Evolutionary conservation across 352 stramenopile species (phyloP), one percentile per base, ranked within the genome.

Genomic region (Globisporangium recalcitrans): DNA sequence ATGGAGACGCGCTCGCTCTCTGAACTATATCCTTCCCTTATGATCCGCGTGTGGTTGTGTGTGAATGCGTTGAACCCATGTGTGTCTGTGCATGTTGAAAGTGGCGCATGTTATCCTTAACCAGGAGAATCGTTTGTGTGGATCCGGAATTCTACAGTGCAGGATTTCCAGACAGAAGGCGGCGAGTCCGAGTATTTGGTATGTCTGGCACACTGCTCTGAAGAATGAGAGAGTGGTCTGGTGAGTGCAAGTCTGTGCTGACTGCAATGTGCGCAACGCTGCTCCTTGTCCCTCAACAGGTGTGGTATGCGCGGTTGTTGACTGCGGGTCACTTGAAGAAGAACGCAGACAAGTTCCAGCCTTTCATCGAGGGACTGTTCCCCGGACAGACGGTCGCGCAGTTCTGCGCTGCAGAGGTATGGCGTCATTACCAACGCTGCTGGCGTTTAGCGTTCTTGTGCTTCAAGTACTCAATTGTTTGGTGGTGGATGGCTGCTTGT

Each of bases 271-370:
- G 11, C n/a, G n/a, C 1, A 38, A 24, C 0, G 31, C 3, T 29
- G 16, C 9, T 13, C 24, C 31, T 8, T 64, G 8, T 38, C 21
- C 13, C 11, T n/a, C 22, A 40, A 9, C 34, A 85, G 69, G 80
- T 97, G 1, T 97, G 89, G 88, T 97, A 95, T 66, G 89, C 84
- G 71, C 71, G 89, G 21, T 67, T 97, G 14, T 67, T 96, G 21
- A 96, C 88, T 24, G 83, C 84, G 0, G 87, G 82, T 0, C 85
- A 92, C 58, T 65, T 97, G 54, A 98, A 98, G 78, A 77, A 83
- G 42, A 69, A 98, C 69, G 74, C 79, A 0, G 82, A 96, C 59
- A 75, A 76, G 13, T 98, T 97, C 68, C 70, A 96, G 60, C 90
- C 90, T 5, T 98, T 97, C 69, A 73, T 98, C 29, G 81, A 95